Percentiles rank a stretch among this genome's conserved stretches.
phyloP scores from a whole-genome alignment of 768 basidiomycete species.

The Pleurotus citrinopileatus region DNA sequence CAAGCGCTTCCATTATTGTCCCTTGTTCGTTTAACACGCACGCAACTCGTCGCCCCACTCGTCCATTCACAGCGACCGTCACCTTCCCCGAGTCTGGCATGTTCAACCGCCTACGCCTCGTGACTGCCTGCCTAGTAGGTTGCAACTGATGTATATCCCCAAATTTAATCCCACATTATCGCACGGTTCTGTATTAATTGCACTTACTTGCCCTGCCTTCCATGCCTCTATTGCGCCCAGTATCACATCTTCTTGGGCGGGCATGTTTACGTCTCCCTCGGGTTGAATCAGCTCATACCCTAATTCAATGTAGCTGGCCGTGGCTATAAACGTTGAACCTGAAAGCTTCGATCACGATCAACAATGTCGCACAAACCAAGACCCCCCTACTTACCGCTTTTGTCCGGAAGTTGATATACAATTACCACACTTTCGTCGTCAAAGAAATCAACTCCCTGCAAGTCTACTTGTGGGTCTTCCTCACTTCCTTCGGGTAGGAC shows the following conservation, averaged over 20 bases:
- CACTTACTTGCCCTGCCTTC: conserved; percentile 63
- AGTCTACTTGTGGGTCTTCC: conserved; percentile 33
- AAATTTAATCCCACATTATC: neutral
- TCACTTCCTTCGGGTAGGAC: conserved; percentile 37
- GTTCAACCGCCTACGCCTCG: conserved; percentile 51
- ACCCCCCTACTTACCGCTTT: conserved; percentile 43
- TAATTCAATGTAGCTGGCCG: conserved; percentile 58
- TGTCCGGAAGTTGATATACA: conserved; percentile 50
- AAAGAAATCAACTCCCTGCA: conserved; percentile 75
- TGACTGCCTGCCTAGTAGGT: conserved; percentile 48
- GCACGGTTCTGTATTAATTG: conserved; percentile 9
- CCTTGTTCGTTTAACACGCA: conserved; percentile 70
- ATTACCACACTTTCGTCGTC: conserved; percentile 70
- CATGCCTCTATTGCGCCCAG: conserved; percentile 49
- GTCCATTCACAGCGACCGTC: conserved; percentile 71
- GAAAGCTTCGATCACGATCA: conserved; percentile 33
- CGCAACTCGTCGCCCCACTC: conserved; percentile 68
- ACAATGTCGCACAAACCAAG: conserved; percentile 22
- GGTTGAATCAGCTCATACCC: conserved; percentile 52
- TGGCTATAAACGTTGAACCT: conserved; percentile 62
- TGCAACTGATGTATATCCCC: conserved; percentile 38
- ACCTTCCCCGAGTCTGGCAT: conserved; percentile 51
- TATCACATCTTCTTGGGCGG: conserved; percentile 68
- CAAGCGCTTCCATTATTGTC: conserved; percentile 65
- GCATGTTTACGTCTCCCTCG: conserved; percentile 48